A percentile compares a stretch with the other conserved stretches of the same genome.
Evolutionary conservation across 257 asterid species (phyloP).

Genomic region (Solanum virginianum): DNA sequence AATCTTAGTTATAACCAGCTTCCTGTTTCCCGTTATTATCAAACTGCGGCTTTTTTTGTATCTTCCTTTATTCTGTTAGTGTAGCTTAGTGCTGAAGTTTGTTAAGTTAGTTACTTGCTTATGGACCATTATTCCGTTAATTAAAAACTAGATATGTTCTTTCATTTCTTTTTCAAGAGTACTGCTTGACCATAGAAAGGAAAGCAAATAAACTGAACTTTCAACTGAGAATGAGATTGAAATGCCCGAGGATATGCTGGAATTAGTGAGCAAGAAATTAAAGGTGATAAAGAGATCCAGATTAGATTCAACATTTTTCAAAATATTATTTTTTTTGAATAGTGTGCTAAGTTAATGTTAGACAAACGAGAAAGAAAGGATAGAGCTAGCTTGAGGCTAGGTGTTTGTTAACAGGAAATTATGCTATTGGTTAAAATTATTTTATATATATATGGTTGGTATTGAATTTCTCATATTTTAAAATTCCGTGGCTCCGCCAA

Average conservation of each 20-base stretch:
- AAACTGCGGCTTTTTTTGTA: background rate
- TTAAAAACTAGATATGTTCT: background rate
- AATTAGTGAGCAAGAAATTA: background rate
- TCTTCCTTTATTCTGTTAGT: background rate
- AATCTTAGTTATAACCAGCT: background rate
- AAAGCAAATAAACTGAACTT: background rate
- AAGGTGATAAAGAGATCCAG: background rate
- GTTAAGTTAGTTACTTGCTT: background rate
- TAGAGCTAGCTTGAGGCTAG: too few relatives aligned
- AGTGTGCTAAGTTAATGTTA: too few relatives aligned
- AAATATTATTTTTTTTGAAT: background rate
- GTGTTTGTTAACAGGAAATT: too few relatives aligned
- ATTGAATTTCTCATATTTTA: too few relatives aligned
- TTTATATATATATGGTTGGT: too few relatives aligned
- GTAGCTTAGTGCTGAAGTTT: background rate
- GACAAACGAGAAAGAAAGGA: background rate
- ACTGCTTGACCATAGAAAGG: background rate
- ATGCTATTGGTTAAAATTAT: too few relatives aligned
- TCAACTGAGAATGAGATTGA: background rate
- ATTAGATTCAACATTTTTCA: background rate
- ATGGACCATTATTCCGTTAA: background rate
- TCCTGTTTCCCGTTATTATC: background rate
- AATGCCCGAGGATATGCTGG: background rate
- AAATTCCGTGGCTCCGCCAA: too few relatives aligned
- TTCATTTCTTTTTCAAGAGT: background rate